Conservation (phyloP, 2,329 filamentous ascomycete species). For the Rachicladosporium sp. region DNA sequence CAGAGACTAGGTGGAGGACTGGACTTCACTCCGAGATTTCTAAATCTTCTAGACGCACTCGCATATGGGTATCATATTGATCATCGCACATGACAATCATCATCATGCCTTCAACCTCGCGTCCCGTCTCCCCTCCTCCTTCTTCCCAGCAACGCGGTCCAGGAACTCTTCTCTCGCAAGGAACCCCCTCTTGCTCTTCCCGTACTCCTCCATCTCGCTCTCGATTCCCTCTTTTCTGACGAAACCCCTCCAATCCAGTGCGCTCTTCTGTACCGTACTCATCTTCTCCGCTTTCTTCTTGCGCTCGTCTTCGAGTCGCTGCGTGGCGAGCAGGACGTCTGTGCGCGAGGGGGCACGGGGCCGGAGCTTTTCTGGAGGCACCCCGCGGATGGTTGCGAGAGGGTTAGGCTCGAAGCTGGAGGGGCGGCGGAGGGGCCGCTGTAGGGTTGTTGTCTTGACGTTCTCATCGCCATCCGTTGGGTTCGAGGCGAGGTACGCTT, state of each 20-base stretch:
- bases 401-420: constrained; percentile 41
- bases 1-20: no score
- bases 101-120: constrained; percentile 33
- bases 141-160: constrained; percentile 42
- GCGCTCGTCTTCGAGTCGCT: constrained; percentile 21
- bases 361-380: constrained; percentile 33
- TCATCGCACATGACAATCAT: neutral
- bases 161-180: constrained; percentile 51
- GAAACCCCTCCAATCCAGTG: constrained; percentile 53
- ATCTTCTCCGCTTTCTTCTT: constrained; percentile 43
- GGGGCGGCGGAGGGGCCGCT: constrained; percentile 32
- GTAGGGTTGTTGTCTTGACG: constrained; percentile 19
- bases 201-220: constrained; percentile 49
- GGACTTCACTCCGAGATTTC: no score
- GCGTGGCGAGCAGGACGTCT: constrained; percentile 21
- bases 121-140: constrained; percentile 43
- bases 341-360: constrained; percentile 19
- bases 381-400: constrained; percentile 32
- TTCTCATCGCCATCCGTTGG: constrained; percentile 21
- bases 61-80: no score
- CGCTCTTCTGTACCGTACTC: constrained; percentile 54
- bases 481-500: constrained; percentile 36
- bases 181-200: constrained; percentile 50
- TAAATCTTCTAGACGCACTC: no score
- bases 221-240: constrained; percentile 49